Evolutionary conservation across 208 protist species (phyloP).

Genomic region (Kentomonas sorsogonicus): DNA sequence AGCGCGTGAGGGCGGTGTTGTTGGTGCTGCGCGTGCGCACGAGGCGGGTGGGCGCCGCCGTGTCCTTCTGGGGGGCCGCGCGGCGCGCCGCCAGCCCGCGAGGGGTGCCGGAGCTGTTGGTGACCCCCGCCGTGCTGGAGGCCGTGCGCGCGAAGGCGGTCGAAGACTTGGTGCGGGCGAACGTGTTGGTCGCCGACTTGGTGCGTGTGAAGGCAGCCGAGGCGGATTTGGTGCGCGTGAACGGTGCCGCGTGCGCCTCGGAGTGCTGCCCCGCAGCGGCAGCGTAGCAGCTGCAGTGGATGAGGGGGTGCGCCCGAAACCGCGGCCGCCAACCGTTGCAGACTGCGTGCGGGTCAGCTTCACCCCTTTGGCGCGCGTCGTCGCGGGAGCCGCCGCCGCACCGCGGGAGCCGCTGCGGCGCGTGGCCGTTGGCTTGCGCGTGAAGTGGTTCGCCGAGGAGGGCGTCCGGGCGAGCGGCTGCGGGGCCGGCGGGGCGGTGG

Average conservation of each 20-base stretch:
- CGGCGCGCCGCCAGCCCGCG: conserved; percentile 17
- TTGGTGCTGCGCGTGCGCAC: conserved; percentile 12
- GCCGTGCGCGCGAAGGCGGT: conserved; percentile 94
- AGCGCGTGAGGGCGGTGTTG: neutral
- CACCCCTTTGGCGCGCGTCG: no score
- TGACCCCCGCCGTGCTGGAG: conserved; percentile 26
- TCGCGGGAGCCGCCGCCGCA: no score
- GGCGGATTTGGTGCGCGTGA: no score
- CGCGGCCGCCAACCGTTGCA: no score
- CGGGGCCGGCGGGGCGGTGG: neutral
- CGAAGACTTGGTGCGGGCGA: conserved; percentile 69
- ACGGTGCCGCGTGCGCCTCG: no score
- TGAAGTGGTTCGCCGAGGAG: conserved; percentile 6
- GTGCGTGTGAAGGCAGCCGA: no score
- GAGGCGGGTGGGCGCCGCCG: neutral
- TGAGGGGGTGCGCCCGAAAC: neutral
- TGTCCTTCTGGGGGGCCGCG: conserved; percentile 12
- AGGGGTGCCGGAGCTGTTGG: conserved; percentile 11
- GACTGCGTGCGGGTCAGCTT: no score
- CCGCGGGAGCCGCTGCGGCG: no score
- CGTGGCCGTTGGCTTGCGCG: neutral
- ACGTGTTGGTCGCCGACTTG: conserved; percentile 8
- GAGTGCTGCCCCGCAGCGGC: conserved; percentile 6
- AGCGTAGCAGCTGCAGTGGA: conserved; percentile 7
- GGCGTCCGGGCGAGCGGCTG: neutral